Base-by-base conservation (phyloP, 148 eudicot species). In the Chenopodium suecicum region DNA sequence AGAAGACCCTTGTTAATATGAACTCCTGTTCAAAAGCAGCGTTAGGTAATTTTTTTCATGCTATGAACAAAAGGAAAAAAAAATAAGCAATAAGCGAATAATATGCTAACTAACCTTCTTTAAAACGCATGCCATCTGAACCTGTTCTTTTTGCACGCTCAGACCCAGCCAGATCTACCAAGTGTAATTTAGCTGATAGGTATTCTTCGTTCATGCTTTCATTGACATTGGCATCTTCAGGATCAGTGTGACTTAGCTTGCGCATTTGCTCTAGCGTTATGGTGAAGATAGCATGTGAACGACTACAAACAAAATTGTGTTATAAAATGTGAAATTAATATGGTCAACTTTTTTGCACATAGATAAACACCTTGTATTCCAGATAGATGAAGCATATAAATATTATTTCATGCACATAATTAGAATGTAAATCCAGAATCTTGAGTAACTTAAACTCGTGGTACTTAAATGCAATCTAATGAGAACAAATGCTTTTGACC, bases 101-200 rank as follows among this genome's bases (percentile, higher is more conserved):
- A 74, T 31, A 20, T 22, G 56, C 52, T 64, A 31, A 32, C 85
- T 70, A 78, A 91, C 99, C 98, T 94, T 96, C 99, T 86, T 96
- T 96, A 81, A 96, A 96, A 77, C 99, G 99, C 89, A 96, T 86
- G 86, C 99, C 99, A 90, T 96, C 99, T 80, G 99, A 96, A 74
- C 99, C 99, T 22, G 99, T 96, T 82, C 99, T 88, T 84, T 96
- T 96, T 54, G 99, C 99, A 72, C 99, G 89, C 86, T 96, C 99
- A 41, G 99, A 96, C 79, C 99, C 99, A 84, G 99, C 99, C 76
- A 96, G 99, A 89, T 96, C 99, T 70, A 96, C 99, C 79, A 96
- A 89, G 85, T 96, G 99, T 90, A 96, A 86, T 78, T 96, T 96
- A 76, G 99, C 98, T 89, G 98, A 92, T 20, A 96, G 88, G 85